Percentiles rank a stretch among this genome's conserved stretches.
Conservation (phyloP, 208 protist species). For the Crithidia mellificae region DNA sequence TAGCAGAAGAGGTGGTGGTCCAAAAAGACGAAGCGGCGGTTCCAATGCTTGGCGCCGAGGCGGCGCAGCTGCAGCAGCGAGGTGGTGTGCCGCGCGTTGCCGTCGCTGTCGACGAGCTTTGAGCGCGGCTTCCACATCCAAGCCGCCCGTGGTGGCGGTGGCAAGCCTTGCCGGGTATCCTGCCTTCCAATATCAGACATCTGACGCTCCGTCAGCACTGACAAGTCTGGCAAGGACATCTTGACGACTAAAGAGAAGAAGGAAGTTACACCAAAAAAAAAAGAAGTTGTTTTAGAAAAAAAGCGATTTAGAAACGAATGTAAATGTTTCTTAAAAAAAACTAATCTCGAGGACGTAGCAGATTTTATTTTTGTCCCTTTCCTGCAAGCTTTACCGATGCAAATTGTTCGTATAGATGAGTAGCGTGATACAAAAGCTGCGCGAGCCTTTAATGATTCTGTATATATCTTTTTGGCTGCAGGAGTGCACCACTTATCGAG, state of each 20-base stretch:
- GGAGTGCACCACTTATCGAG: too few species aligned
- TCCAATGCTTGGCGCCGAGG: slow-evolving; percentile 56
- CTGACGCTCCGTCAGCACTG: background rate
- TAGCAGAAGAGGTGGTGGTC: slow-evolving; percentile 52
- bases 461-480: too few species aligned
- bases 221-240: background rate
- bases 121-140: slow-evolving; percentile 84
- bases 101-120: slow-evolving; percentile 38
- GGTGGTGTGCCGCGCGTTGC: slow-evolving; percentile 18
- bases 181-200: background rate
- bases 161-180: background rate
- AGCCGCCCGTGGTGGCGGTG: slow-evolving; percentile 31
- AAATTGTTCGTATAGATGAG: too few species aligned
- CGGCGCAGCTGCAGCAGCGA: slow-evolving; percentile 43
- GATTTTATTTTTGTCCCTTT: too few species aligned
- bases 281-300: too few species aligned
- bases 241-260: background rate
- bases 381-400: too few species aligned
- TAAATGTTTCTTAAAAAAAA: too few species aligned
- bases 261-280: slow-evolving; percentile 9
- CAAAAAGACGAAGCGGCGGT: slow-evolving; percentile 57
- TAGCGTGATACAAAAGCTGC: too few species aligned
- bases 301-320: too few species aligned
- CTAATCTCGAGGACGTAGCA: too few species aligned
- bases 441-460: too few species aligned